Conservation (phyloP, 495 filamentous ascomycete species). For the Bathelium albidoporum region DNA sequence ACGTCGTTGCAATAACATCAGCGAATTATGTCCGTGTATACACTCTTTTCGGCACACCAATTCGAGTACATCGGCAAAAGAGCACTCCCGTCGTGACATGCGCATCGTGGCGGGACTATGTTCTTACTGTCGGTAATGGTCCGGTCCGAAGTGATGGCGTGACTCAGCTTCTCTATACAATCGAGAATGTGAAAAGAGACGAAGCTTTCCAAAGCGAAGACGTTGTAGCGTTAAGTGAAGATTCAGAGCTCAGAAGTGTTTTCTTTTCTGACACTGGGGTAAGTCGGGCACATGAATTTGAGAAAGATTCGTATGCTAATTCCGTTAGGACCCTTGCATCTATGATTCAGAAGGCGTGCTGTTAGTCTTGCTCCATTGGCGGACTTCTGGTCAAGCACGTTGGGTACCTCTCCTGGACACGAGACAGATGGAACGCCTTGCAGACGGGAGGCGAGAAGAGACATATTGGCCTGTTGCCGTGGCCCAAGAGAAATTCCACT, state of each 20-base stretch:
- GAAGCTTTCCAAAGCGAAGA: conserved; percentile 89
- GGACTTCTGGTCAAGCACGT: conserved; percentile 66
- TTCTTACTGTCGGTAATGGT: conserved; percentile 88
- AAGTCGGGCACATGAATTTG: conserved; percentile 24
- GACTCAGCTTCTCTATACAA: conserved; percentile 67
- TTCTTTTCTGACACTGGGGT: conserved; percentile 88
- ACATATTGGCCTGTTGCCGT: conserved; percentile 93
- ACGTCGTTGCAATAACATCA: conserved; percentile 75
- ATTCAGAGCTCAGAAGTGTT: conserved; percentile 57
- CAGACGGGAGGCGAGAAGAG: conserved; percentile 75
- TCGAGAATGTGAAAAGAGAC: conserved; percentile 88
- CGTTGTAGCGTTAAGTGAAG: conserved; percentile 65
- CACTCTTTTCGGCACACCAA: conserved; percentile 83
- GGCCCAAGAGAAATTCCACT: conserved; percentile 86
- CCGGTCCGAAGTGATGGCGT: conserved; percentile 67
- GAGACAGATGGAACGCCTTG: conserved; percentile 65
- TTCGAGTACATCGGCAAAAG: conserved; percentile 82
- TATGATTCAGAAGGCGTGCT: conserved; percentile 86
- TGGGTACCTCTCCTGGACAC: conserved; percentile 94
- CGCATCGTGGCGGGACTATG: conserved; percentile 84
- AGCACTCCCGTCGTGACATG: conserved; percentile 81
- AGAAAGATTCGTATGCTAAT: conserved; percentile 7
- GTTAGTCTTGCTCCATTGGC: conserved; percentile 83
- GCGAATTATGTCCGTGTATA: conserved; percentile 83
- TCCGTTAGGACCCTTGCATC: conserved; percentile 69